These are phyloP conservation scores for Geranium rotundifolium DNA, from an alignment of 345 rosid genomes.

Conservation along the genomic window DNA sequence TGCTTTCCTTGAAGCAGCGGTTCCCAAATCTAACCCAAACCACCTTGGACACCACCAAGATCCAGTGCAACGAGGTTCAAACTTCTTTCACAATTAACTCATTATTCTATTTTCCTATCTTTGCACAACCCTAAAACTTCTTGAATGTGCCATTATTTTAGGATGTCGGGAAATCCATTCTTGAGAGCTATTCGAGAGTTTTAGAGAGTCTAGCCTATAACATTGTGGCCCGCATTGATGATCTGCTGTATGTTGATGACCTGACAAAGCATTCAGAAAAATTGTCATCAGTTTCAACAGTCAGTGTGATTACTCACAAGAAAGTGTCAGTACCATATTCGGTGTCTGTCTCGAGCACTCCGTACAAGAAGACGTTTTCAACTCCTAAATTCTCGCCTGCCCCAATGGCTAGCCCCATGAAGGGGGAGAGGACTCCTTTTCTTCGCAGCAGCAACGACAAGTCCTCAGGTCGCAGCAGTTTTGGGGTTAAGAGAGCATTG, in stretches of 20 bases:
- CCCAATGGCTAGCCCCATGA: slow-evolving; percentile 46
- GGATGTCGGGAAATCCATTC: slow-evolving; percentile 92
- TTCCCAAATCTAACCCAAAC: slow-evolving; percentile 86
- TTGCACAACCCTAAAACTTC: not conserved
- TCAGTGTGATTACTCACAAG: slow-evolving; percentile 44
- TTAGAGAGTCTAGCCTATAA: slow-evolving; percentile 83
- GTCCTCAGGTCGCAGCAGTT: slow-evolving; percentile 69
- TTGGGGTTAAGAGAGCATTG: slow-evolving; percentile 75
- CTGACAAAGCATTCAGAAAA: slow-evolving; percentile 65
- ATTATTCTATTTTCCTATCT: not conserved
- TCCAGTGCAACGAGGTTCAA: slow-evolving; percentile 80
- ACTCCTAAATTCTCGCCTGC: slow-evolving; percentile 68
- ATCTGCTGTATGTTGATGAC: slow-evolving; percentile 81
- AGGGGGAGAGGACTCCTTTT: slow-evolving; percentile 62
- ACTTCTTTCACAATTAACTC: not conserved
- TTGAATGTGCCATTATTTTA: slow-evolving; percentile 12
- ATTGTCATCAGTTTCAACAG: slow-evolving; percentile 41
- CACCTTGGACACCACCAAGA: slow-evolving; percentile 78
- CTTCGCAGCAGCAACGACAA: slow-evolving; percentile 29
- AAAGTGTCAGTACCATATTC: slow-evolving; percentile 52
- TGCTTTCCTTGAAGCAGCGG: slow-evolving; percentile 82
- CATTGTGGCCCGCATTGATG: slow-evolving; percentile 78
- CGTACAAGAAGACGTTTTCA: slow-evolving; percentile 50
- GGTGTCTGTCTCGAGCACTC: slow-evolving; percentile 49
- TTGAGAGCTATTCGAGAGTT: slow-evolving; percentile 94